Percentiles rank a stretch among this genome's conserved stretches.
Evolutionary conservation across 768 basidiomycete species (phyloP).

Genomic region (Cantharellus anzutake): DNA sequence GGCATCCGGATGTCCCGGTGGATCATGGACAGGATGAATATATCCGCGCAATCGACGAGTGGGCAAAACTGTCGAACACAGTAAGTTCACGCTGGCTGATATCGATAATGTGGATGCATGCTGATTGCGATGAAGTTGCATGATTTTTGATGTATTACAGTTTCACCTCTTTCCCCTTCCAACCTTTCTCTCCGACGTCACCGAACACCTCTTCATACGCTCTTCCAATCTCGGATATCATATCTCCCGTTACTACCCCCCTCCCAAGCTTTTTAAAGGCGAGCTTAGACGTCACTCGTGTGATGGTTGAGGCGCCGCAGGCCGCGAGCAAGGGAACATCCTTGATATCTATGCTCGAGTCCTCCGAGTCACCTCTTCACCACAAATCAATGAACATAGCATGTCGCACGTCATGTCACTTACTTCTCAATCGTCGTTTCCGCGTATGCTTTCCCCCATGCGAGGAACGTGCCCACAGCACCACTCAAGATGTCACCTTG

Average conservation of each 20-base stretch:
- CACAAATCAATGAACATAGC: conserved; percentile 4
- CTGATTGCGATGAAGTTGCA: neutral
- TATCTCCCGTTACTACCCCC: conserved; percentile 65
- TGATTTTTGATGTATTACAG: neutral
- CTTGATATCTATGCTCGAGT: conserved; percentile 14
- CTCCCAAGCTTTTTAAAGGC: conserved; percentile 65
- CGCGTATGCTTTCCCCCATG: conserved; percentile 92
- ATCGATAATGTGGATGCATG: too few relatives aligned
- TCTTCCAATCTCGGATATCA: conserved; percentile 34
- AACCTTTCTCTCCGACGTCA: conserved; percentile 12
- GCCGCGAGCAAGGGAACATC: conserved; percentile 68
- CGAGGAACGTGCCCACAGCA: conserved; percentile 69
- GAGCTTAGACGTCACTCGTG: conserved; percentile 57
- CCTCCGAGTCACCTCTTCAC: conserved; percentile 12
- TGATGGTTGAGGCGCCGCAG: conserved; percentile 73
- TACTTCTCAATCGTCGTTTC: conserved; percentile 32
- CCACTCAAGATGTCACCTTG: conserved; percentile 93
- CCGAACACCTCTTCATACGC: conserved; percentile 63
- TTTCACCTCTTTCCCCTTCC: conserved; percentile 3
- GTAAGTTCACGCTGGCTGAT: conserved; percentile 19
- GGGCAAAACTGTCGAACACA: conserved; percentile 44
- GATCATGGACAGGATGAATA: conserved; percentile 60
- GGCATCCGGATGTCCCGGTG: conserved; percentile 54
- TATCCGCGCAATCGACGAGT: conserved; percentile 44
- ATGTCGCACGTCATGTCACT: neutral